Conservation (phyloP, 1,284 basidiomycete species). For the Entoloma clypeatum region DNA sequence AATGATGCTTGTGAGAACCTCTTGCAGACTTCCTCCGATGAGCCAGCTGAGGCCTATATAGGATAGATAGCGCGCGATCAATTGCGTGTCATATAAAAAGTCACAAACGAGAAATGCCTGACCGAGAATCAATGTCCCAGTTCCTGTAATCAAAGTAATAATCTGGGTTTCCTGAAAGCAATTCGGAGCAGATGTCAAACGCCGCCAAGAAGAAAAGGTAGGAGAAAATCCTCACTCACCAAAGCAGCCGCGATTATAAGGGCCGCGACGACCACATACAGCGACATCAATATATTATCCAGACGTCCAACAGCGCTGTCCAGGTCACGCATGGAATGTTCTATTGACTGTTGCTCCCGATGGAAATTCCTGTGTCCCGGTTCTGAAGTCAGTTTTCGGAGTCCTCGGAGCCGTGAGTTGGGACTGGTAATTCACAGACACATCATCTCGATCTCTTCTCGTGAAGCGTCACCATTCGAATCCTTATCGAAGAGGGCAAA, state of each 20-base stretch:
- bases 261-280: slow-evolving; percentile 64
- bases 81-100: slow-evolving; percentile 3
- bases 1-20: slow-evolving; percentile 75
- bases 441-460: slow-evolving; percentile 51
- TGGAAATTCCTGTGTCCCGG: slow-evolving; percentile 61
- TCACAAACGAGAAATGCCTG: slow-evolving; percentile 15
- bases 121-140: slow-evolving; percentile 81
- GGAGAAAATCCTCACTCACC: slow-evolving; percentile 39
- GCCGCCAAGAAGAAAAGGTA: neutral
- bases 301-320: slow-evolving; percentile 85
- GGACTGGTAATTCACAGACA: slow-evolving; percentile 50
- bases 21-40: slow-evolving; percentile 69
- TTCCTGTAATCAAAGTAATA: slow-evolving; percentile 72
- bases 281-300: slow-evolving; percentile 69
- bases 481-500: slow-evolving; percentile 86
- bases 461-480: slow-evolving; percentile 64
- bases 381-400: neutral
- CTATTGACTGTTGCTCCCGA: slow-evolving; percentile 80
- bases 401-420: slow-evolving; percentile 9
- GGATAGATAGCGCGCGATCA: slow-evolving; percentile 4
- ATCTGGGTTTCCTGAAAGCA: slow-evolving; percentile 60
- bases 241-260: slow-evolving; percentile 76
- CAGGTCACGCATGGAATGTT: slow-evolving; percentile 86
- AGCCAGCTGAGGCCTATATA: slow-evolving; percentile 78
- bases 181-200: slow-evolving; percentile 9